Percentiles rank a stretch among this genome's conserved stretches.
These are phyloP conservation scores for Lolium perenne DNA, from an alignment of 176 grass and related monocot genomes.

Conservation along the genomic window DNA sequence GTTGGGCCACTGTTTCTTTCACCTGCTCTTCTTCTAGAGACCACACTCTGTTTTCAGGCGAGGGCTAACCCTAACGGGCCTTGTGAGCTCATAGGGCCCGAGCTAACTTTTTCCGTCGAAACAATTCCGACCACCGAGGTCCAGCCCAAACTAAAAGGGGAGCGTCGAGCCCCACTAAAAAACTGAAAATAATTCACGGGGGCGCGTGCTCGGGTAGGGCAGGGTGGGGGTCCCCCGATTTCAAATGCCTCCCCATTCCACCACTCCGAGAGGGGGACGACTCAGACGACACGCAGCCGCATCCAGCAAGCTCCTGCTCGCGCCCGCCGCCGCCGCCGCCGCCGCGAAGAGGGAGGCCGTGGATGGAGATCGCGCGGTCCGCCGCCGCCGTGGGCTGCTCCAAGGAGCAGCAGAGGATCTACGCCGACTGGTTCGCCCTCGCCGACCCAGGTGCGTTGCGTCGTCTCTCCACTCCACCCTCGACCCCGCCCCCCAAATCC, in stretches of 20 bases:
- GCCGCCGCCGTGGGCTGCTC: conserved; percentile 48
- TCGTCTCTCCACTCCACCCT: too few relatives aligned
- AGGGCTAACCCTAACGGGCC: too few relatives aligned
- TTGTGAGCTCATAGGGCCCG: neutral
- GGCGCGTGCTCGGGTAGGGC: conserved; percentile 24
- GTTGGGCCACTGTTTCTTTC: too few relatives aligned
- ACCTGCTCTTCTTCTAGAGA: too few relatives aligned
- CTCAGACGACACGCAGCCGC: conserved; percentile 7
- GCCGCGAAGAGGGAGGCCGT: neutral
- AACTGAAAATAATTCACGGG: conserved; percentile 44
- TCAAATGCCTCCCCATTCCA: conserved; percentile 43
- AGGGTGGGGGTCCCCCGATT: conserved; percentile 32
- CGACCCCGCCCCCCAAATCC: neutral
- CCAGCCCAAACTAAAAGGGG: neutral
- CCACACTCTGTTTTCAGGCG: too few relatives aligned
- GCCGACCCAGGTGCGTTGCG: conserved; percentile 67
- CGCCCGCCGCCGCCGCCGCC: neutral
- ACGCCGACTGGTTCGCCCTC: conserved; percentile 77
- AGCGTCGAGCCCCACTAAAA: conserved; percentile 32
- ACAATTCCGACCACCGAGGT: neutral
- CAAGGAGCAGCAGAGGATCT: conserved; percentile 81
- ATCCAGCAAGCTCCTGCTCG: conserved; percentile 26
- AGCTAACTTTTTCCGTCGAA: neutral
- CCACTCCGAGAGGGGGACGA: conserved; percentile 27
- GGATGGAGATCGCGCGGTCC: conserved; percentile 68